These are phyloP conservation scores for Yarrowia keelungensis DNA, from an alignment of 805 yeast genomes.

Conservation along the genomic window DNA sequence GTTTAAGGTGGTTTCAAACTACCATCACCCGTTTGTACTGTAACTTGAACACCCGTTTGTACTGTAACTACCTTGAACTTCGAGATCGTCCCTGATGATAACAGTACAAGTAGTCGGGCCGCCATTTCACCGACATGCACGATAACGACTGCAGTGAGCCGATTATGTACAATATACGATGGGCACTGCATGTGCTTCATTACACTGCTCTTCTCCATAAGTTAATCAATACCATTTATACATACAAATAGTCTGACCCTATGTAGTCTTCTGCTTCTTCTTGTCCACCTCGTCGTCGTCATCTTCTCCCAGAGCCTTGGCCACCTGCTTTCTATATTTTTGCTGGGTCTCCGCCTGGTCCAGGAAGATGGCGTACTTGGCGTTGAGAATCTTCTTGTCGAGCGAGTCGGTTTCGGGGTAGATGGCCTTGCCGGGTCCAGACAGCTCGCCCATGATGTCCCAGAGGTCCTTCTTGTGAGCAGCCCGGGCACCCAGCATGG, in stretches of 20 bases:
- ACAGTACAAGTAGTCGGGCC: too few species aligned
- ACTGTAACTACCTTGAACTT: too few species aligned
- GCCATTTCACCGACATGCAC: too few species aligned
- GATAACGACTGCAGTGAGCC: too few species aligned
- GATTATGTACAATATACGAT: too few species aligned
- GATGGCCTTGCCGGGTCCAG: constrained; percentile 83
- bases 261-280: constrained; percentile 20
- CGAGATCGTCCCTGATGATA: too few species aligned
- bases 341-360: constrained; percentile 87
- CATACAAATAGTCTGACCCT: background rate
- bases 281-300: constrained; percentile 1
- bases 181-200: too few species aligned
- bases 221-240: constrained; percentile 3
- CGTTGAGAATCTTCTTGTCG: constrained; percentile 72
- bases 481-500: constrained; percentile 93
- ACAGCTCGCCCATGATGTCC: constrained; percentile 83
- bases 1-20: too few species aligned
- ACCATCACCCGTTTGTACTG: too few species aligned
- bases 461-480: constrained; percentile 66
- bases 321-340: constrained; percentile 71
- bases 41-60: too few species aligned
- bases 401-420: constrained; percentile 68
- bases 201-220: background rate
- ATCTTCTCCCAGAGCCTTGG: constrained; percentile 18
- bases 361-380: constrained; percentile 83